Percentiles rank a stretch among this genome's conserved stretches.
These are phyloP conservation scores for Neopestalotiopsis clavispora DNA, from an alignment of 2,329 filamentous ascomycete species.

Conservation along the genomic window DNA sequence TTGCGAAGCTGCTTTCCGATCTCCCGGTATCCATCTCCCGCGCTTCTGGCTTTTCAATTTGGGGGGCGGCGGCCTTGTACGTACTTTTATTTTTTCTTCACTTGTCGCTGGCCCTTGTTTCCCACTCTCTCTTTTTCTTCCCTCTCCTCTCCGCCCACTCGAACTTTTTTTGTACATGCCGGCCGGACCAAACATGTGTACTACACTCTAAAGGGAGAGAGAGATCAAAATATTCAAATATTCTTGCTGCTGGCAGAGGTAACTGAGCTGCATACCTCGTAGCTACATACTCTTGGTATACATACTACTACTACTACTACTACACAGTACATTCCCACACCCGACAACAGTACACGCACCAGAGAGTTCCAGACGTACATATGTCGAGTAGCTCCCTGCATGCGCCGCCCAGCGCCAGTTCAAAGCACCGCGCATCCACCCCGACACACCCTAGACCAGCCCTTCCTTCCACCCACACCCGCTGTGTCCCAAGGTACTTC, in stretches of 20 bases:
- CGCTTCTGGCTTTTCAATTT: neutral
- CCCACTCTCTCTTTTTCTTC: neutral
- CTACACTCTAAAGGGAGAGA: neutral
- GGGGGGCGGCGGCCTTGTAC: neutral
- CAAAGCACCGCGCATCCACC: neutral
- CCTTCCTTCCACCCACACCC: conserved; percentile 12
- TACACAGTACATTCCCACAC: neutral
- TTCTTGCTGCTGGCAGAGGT: too few relatives aligned
- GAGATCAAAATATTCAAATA: neutral
- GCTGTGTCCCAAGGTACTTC: neutral
- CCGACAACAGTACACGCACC: too few relatives aligned
- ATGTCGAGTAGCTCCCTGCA: neutral
- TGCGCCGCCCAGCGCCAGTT: neutral
- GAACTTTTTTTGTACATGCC: neutral
- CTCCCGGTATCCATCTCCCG: conserved; percentile 34
- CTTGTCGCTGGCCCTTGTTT: neutral
- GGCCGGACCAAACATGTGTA: neutral
- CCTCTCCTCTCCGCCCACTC: neutral
- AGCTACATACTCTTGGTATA: too few relatives aligned
- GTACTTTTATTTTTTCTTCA: neutral
- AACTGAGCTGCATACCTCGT: too few relatives aligned
- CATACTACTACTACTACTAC: neutral
- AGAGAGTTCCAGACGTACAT: neutral
- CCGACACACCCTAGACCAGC: conserved; percentile 1
- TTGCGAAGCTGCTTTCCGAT: conserved; percentile 31